phyloP scores from a whole-genome alignment of 2,329 filamentous ascomycete species.

The Microdochium nivale region DNA sequence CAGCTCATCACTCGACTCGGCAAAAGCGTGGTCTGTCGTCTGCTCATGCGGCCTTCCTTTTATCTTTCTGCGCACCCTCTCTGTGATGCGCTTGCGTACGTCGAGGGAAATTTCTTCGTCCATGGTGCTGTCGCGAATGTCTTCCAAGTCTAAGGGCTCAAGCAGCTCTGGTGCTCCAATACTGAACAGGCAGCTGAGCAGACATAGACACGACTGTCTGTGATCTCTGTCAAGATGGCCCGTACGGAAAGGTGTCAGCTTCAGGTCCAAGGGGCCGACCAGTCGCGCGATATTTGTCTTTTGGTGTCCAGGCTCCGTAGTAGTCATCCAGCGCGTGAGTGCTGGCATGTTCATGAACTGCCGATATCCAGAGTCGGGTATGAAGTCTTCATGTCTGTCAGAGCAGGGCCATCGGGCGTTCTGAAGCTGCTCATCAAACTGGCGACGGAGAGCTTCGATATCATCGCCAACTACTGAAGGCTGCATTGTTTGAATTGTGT shows the following conservation, averaged over 20 bases:
- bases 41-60: too few relatives aligned
- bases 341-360: not conserved
- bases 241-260: not conserved
- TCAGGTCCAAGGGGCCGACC: not conserved
- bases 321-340: not conserved
- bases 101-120: not conserved
- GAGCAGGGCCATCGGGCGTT: not conserved
- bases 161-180: not conserved
- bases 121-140: not conserved
- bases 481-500: too few relatives aligned
- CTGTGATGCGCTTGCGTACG: not conserved
- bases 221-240: not conserved
- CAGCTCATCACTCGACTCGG: not conserved
- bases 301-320: not conserved
- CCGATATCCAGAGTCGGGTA: not conserved
- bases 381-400: not conserved
- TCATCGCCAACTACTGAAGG: not conserved
- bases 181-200: not conserved
- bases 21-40: too few relatives aligned
- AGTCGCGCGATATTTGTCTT: not conserved
- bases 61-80: too few relatives aligned
- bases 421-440: not conserved
- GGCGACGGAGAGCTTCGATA: not conserved
- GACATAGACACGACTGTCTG: not conserved
- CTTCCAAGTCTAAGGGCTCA: not conserved